Conservation (phyloP, 1,139 yeast genomes). For the Magnusiomyces sp. region DNA sequence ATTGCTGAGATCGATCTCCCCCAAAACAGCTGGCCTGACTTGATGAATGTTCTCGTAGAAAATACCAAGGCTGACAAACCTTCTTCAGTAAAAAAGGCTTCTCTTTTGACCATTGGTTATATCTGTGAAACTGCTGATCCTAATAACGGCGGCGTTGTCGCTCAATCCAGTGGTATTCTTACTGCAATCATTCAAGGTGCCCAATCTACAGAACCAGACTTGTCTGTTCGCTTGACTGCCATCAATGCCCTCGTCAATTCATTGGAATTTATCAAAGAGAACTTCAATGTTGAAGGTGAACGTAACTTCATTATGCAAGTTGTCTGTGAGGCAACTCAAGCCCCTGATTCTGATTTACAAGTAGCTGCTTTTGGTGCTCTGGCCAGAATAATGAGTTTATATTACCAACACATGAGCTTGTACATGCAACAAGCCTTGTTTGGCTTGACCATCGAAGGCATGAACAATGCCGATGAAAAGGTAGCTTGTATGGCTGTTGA, state of each 20-base stretch:
- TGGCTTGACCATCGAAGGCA: conserved; percentile 82
- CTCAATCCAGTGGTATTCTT: conserved; percentile 84
- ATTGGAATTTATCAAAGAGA: conserved; percentile 76
- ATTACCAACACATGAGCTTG: conserved; percentile 81
- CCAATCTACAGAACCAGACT: conserved; percentile 67
- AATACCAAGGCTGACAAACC: conserved; percentile 76
- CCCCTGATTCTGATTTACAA: conserved; percentile 71
- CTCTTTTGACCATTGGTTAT: conserved; percentile 84
- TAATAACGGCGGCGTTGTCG: conserved; percentile 62
- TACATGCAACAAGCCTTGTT: conserved; percentile 97
- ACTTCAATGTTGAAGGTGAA: conserved; percentile 90
- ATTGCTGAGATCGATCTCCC: conserved; percentile 94
- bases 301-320: conserved; percentile 97
- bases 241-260: conserved; percentile 87
- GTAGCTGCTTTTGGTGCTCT: conserved; percentile 95
- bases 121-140: conserved; percentile 95
- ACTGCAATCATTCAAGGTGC: conserved; percentile 98
- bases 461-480: conserved; percentile 77
- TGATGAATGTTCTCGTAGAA: conserved; percentile 73
- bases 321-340: conserved; percentile 96
- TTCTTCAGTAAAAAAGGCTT: conserved; percentile 73
- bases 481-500: conserved; percentile 98
- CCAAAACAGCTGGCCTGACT: conserved; percentile 75
- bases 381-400: conserved; percentile 83
- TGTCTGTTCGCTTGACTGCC: conserved; percentile 77